Percentiles rank a stretch among this genome's conserved stretches.
These are phyloP conservation scores for Colletotrichum liaoningense DNA, from an alignment of 2,329 filamentous ascomycete genomes.

Conservation along the genomic window DNA sequence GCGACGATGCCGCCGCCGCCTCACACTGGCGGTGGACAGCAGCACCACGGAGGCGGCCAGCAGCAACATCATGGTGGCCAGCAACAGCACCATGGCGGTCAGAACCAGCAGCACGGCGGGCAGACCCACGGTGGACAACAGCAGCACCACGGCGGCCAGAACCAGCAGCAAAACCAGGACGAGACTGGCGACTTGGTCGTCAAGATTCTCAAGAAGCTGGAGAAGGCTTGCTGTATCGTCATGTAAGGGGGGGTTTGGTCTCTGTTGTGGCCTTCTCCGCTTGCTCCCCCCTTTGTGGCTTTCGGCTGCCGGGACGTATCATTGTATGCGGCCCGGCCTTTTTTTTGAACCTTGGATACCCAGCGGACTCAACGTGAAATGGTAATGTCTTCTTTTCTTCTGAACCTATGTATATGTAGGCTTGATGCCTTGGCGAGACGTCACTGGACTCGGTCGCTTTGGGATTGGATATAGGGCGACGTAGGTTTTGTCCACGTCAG, in stretches of 20 bases:
- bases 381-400: constrained; percentile 18
- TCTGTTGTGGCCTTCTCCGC: background rate
- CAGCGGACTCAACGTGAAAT: constrained; percentile 2
- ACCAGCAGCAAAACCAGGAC: constrained; percentile 52
- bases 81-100: constrained; percentile 49
- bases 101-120: constrained; percentile 56
- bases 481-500: background rate
- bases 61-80: constrained; percentile 57
- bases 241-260: constrained; percentile 65
- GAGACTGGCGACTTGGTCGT: constrained; percentile 71
- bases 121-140: constrained; percentile 47
- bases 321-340: background rate
- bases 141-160: constrained; percentile 54
- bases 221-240: constrained; percentile 77
- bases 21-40: constrained; percentile 52
- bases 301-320: background rate
- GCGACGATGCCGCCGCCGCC: constrained; percentile 58
- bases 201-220: constrained; percentile 73
- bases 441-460: constrained; percentile 5
- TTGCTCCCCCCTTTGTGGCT: background rate
- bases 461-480: background rate
- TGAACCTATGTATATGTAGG: background rate
- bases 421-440: background rate
- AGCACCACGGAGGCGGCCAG: constrained; percentile 51
- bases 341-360: constrained; percentile 1